Evolutionary conservation across 345 rosid species (phyloP).

Genomic region (Angophora floribunda): DNA sequence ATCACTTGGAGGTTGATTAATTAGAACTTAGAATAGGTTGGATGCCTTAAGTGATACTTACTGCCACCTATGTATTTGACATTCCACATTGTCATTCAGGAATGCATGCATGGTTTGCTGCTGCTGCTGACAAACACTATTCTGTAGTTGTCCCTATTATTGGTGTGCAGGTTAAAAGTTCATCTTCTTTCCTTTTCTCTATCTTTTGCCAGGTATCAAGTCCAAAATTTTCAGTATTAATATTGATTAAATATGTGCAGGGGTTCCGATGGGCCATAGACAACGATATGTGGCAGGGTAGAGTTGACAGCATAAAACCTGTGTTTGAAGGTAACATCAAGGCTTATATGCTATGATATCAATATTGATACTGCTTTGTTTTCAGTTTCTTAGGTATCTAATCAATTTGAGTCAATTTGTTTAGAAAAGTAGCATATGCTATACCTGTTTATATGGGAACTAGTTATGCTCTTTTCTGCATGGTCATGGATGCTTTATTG

Average conservation of each 20-base stretch:
- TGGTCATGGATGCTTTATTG: neutral
- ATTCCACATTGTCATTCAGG: slow-evolving; percentile 29
- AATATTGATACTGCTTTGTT: neutral
- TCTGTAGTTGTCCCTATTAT: slow-evolving; percentile 67
- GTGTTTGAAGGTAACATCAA: slow-evolving; percentile 69
- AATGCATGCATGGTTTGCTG: slow-evolving; percentile 98
- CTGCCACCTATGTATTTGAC: neutral
- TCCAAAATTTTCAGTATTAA: neutral
- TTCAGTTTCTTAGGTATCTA: neutral
- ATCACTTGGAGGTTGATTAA: slow-evolving; percentile 79
- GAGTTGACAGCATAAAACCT: slow-evolving; percentile 72
- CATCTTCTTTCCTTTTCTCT: neutral
- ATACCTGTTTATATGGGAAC: neutral
- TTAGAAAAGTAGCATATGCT: neutral
- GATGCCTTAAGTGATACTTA: neutral
- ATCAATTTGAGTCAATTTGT: neutral
- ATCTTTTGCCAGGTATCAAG: neutral
- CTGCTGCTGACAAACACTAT: slow-evolving; percentile 65
- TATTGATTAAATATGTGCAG: neutral
- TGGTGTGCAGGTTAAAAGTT: slow-evolving; percentile 45
- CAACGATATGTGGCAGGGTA: slow-evolving; percentile 69
- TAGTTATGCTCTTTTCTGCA: neutral
- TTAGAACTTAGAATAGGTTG: neutral
- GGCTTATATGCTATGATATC: neutral
- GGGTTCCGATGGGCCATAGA: slow-evolving; percentile 90